Evolutionary conservation across 805 yeast genomes (phyloP).

Genomic region (Ogataea naganishii): DNA sequence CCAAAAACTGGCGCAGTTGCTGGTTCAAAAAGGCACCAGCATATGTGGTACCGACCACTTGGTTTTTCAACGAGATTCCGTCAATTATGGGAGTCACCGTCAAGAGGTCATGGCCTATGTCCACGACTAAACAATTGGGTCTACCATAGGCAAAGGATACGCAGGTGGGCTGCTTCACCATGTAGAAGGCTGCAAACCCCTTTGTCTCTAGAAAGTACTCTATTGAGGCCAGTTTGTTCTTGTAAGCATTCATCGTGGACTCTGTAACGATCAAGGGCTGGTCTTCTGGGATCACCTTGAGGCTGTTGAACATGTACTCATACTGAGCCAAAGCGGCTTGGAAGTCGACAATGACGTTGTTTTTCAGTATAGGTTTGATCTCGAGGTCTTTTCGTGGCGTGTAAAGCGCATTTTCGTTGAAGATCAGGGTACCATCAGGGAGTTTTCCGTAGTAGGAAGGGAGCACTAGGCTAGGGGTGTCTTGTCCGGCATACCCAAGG

Average conservation of each 20-base stretch:
- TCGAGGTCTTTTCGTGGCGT: conserved; percentile 44
- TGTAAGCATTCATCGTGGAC: conserved; percentile 73
- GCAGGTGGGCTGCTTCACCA: conserved; percentile 80
- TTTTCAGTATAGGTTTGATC: conserved; percentile 48
- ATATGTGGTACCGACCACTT: conserved; percentile 61
- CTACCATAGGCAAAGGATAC: conserved; percentile 84
- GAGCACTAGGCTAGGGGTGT: conserved; percentile 64
- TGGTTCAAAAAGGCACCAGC: conserved; percentile 63
- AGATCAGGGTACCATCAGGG: conserved; percentile 12
- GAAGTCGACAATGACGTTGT: conserved; percentile 72
- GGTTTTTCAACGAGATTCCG: conserved; percentile 66
- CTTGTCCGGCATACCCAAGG: conserved; percentile 90
- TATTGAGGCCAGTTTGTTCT: conserved; percentile 59
- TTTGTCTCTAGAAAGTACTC: conserved; percentile 64
- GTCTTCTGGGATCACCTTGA: conserved; percentile 47
- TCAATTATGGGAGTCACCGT: conserved; percentile 79
- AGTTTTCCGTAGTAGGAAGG: conserved; percentile 59
- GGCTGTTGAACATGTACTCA: conserved; percentile 44
- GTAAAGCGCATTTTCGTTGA: conserved; percentile 23
- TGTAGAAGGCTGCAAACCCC: conserved; percentile 70
- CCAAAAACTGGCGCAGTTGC: conserved; percentile 37
- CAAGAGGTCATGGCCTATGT: conserved; percentile 70
- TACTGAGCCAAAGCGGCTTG: conserved; percentile 76
- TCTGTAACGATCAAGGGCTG: conserved; percentile 81
- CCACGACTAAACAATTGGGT: conserved; percentile 80